These are phyloP conservation scores for Schizochytrium sp. DNA, from an alignment of 108 stramenopile genomes.

Conservation along the genomic window DNA sequence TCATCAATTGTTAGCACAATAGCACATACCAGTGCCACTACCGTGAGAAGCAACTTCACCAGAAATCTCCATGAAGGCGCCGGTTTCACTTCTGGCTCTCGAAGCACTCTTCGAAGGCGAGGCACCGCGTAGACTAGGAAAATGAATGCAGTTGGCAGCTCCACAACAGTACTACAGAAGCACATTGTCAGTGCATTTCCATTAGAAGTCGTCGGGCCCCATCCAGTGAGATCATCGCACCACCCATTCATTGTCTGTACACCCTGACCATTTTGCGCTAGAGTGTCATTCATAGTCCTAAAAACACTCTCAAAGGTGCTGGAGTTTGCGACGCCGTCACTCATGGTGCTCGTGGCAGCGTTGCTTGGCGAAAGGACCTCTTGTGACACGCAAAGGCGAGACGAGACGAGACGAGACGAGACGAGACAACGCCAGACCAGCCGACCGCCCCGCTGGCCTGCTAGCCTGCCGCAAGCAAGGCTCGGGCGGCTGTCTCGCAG, in stretches of 20 bases:
- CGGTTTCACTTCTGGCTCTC: constrained; percentile 47
- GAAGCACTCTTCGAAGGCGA: not conserved
- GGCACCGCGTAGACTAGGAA: not conserved
- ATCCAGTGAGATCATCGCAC: constrained; percentile 47
- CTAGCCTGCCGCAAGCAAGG: too few relatives aligned
- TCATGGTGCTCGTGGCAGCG: too few relatives aligned
- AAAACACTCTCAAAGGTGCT: too few relatives aligned
- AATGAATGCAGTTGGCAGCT: not conserved
- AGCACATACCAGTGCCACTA: constrained; percentile 17
- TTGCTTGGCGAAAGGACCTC: too few relatives aligned
- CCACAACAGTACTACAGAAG: constrained; percentile 33
- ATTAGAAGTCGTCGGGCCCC: constrained; percentile 4
- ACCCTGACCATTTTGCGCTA: not conserved
- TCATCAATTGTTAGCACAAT: constrained; percentile 7
- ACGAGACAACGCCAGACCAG: too few relatives aligned
- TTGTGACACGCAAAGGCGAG: too few relatives aligned
- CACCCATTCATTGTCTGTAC: constrained; percentile 13
- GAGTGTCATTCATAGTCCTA: too few relatives aligned
- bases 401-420: too few relatives aligned
- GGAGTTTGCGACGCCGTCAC: too few relatives aligned
- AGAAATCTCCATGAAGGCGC: constrained; percentile 1
- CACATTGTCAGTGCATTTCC: constrained; percentile 52
- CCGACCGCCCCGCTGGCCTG: too few relatives aligned
- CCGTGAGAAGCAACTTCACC: not conserved
- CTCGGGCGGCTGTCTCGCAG: too few relatives aligned